Evolutionary conservation across 345 rosid species (phyloP).

Genomic region (Abelmoschus esculentus): DNA sequence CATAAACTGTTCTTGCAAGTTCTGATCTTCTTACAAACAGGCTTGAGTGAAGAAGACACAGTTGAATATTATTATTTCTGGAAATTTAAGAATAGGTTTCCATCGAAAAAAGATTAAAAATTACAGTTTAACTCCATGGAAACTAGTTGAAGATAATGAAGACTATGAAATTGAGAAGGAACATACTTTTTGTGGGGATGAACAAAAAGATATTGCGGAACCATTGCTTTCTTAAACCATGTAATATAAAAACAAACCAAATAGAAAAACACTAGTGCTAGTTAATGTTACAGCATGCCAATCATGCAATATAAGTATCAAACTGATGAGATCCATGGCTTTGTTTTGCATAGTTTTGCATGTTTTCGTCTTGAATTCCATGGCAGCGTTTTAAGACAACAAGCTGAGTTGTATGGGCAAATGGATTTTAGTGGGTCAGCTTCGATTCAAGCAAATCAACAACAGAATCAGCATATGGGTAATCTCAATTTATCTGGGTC

Average conservation of each 20-base stretch:
- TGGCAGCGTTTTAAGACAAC: constrained; percentile 51
- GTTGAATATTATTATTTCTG: too few relatives aligned
- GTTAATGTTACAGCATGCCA: too few relatives aligned
- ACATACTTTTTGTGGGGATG: constrained; percentile 12
- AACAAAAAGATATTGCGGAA: background rate
- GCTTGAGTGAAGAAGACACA: too few relatives aligned
- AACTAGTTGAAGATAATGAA: background rate
- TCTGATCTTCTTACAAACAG: too few relatives aligned
- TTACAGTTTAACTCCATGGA: background rate
- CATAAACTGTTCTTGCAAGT: too few relatives aligned
- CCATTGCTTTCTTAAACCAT: too few relatives aligned
- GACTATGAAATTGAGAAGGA: background rate
- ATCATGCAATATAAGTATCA: too few relatives aligned
- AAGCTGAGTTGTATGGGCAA: constrained; percentile 48
- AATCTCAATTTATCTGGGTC: constrained; percentile 53
- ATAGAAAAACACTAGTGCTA: too few relatives aligned
- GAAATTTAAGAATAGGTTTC: constrained; percentile 1
- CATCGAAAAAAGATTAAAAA: background rate
- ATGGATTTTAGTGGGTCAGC: constrained; percentile 67
- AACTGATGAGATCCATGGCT: too few relatives aligned
- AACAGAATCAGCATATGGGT: constrained; percentile 45
- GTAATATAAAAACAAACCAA: too few relatives aligned
- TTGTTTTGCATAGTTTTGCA: too few relatives aligned
- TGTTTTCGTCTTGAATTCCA: too few relatives aligned
- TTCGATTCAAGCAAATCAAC: constrained; percentile 53